A percentile compares a stretch with the other conserved stretches of the same genome.
phyloP scores from a whole-genome alignment of 2,329 filamentous ascomycete species.

The Aureobasidium zeae region DNA sequence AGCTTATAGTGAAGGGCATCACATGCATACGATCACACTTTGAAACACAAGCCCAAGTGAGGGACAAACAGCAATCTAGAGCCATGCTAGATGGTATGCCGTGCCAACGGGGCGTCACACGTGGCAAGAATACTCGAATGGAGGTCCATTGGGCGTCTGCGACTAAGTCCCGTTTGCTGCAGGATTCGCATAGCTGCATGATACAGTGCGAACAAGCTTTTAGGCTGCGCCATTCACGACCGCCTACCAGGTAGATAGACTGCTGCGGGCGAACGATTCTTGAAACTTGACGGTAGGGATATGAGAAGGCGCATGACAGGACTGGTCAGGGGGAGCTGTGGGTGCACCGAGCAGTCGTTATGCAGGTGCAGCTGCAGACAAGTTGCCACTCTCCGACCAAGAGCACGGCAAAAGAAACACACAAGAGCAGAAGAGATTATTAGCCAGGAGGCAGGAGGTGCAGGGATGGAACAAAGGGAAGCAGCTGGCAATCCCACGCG shows the following conservation, averaged over 20 bases:
- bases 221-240: slow-evolving; percentile 5
- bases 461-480: slow-evolving; percentile 5
- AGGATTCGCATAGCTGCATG: slow-evolving; percentile 14
- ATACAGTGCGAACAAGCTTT: slow-evolving; percentile 10
- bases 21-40: slow-evolving; percentile 14
- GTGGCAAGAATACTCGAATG: slow-evolving; percentile 14
- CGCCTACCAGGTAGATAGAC: slow-evolving; percentile 10
- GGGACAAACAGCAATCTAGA: slow-evolving; percentile 14
- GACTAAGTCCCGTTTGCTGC: slow-evolving; percentile 2
- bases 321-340: slow-evolving; percentile 12
- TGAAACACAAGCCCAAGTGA: slow-evolving; percentile 11
- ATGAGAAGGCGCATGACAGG: slow-evolving; percentile 10
- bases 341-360: slow-evolving; percentile 7
- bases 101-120: slow-evolving; percentile 14
- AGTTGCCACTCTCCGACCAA: neutral
- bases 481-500: neutral
- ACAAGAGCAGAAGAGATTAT: neutral
- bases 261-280: neutral
- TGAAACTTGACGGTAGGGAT: slow-evolving; percentile 8
- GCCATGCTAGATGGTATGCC: slow-evolving; percentile 10
- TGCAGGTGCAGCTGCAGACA: slow-evolving; percentile 13
- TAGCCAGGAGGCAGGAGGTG: slow-evolving; percentile 8
- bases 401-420: slow-evolving; percentile 3
- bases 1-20: slow-evolving; percentile 9
- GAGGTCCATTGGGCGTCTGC: neutral